Percentiles rank a stretch among this genome's conserved stretches.
Conservation (phyloP, 1,284 basidiomycete species). For the Puccinia polysora region DNA sequence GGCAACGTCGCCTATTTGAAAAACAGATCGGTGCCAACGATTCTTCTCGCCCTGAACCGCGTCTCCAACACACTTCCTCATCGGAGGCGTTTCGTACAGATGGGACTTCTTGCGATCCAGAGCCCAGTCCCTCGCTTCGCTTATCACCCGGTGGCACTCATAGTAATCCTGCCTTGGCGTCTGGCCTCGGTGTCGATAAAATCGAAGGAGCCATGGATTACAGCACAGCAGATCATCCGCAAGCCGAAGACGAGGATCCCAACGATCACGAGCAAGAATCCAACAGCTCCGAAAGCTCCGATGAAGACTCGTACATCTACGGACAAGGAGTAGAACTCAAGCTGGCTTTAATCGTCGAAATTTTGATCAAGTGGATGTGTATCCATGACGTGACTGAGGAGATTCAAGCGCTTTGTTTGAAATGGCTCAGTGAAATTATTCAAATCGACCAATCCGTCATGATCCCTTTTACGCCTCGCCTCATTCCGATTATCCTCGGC, state of each 20-base stretch:
- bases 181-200: constrained; percentile 49
- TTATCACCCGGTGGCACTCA: constrained; percentile 7
- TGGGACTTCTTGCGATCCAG: background rate
- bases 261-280: constrained; percentile 48
- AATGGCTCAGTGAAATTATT: constrained; percentile 89
- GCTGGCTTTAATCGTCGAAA: constrained; percentile 87
- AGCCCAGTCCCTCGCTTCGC: background rate
- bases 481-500: constrained; percentile 85
- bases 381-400: constrained; percentile 64
- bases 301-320: constrained; percentile 70
- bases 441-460: constrained; percentile 83
- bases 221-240: constrained; percentile 48
- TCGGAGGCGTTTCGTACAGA: constrained; percentile 17
- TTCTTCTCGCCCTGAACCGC: constrained; percentile 54
- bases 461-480: constrained; percentile 85
- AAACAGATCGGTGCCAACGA: constrained; percentile 46
- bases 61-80: constrained; percentile 31
- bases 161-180: background rate
- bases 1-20: constrained; percentile 24
- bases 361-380: constrained; percentile 82
- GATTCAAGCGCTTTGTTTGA: constrained; percentile 58
- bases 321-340: constrained; percentile 89
- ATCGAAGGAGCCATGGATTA: constrained; percentile 55
- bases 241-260: constrained; percentile 49
- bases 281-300: constrained; percentile 52